These are phyloP conservation scores for Cercospora zeae-maydis DNA, from an alignment of 2,329 filamentous ascomycete species.

Conservation along the genomic window DNA sequence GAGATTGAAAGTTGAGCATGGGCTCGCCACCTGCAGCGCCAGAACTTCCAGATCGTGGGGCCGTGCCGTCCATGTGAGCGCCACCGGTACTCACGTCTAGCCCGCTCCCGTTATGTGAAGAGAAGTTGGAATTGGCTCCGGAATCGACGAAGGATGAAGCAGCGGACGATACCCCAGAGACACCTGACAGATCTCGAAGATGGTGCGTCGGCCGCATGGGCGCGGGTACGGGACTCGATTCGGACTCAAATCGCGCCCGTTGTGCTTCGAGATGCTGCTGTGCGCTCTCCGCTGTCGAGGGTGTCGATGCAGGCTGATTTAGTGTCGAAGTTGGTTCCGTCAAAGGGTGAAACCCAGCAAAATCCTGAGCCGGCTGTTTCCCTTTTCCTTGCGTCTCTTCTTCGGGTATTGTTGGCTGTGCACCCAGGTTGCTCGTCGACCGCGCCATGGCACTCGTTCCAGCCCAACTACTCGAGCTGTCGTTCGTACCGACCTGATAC, in stretches of 20 bases:
- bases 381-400: conserved; percentile 44
- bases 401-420: conserved; percentile 36
- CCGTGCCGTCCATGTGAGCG: conserved; percentile 25
- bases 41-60: conserved; percentile 38
- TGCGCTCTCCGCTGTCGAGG: conserved; percentile 33
- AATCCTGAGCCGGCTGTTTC: conserved; percentile 46
- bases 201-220: conserved; percentile 45
- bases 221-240: conserved; percentile 26
- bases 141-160: conserved; percentile 74
- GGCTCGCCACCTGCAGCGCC: conserved; percentile 61
- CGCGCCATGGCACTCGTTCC: conserved; percentile 32
- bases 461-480: conserved; percentile 35
- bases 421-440: conserved; percentile 53
- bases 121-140: conserved; percentile 38
- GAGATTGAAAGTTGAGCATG: conserved; percentile 86
- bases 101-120: conserved; percentile 53
- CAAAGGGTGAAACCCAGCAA: conserved; percentile 42
- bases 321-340: conserved; percentile 44
- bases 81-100: conserved; percentile 42
- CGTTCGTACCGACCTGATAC: conserved; percentile 36
- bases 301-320: conserved; percentile 34
- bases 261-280: conserved; percentile 48
- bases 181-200: conserved; percentile 78
- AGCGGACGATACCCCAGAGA: conserved; percentile 80
- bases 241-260: conserved; percentile 41